Percentiles rank a stretch among this genome's conserved stretches.
Conservation (phyloP, 345 rosid genomes). For the Eucalyptus decipiens region DNA sequence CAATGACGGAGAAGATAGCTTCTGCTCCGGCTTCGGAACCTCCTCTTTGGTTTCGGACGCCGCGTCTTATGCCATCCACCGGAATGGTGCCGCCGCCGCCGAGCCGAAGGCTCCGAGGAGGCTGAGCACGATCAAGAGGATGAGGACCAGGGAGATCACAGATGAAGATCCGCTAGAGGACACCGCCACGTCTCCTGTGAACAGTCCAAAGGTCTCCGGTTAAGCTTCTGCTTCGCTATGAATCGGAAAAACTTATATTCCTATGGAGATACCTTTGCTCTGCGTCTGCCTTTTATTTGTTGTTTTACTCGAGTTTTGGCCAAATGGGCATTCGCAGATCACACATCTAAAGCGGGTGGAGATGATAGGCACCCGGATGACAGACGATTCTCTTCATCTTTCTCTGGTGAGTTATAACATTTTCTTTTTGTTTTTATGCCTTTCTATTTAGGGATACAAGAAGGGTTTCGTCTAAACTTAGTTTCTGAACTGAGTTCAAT, state of each 20-base stretch:
- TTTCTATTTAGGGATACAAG: background rate
- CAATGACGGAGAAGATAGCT: background rate
- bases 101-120: slow-evolving; percentile 10
- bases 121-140: slow-evolving; percentile 26
- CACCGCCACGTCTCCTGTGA: slow-evolving; percentile 86
- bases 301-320: background rate
- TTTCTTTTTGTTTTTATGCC: background rate
- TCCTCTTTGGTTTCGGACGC: slow-evolving; percentile 67
- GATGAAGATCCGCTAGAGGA: slow-evolving; percentile 80
- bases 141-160: slow-evolving; percentile 32
- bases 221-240: background rate
- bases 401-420: slow-evolving; percentile 15
- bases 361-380: slow-evolving; percentile 21
- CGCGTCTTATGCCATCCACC: slow-evolving; percentile 33
- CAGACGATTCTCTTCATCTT: slow-evolving; percentile 13
- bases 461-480: background rate
- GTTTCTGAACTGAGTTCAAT: background rate
- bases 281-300: background rate
- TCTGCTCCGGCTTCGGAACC: slow-evolving; percentile 22
- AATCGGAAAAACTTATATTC: background rate
- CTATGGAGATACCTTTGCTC: background rate
- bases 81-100: background rate
- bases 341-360: slow-evolving; percentile 28
- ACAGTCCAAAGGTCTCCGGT: slow-evolving; percentile 56
- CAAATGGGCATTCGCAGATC: slow-evolving; percentile 16